Conservation (phyloP, 768 basidiomycete species). For the Lentinus tigrinus region DNA sequence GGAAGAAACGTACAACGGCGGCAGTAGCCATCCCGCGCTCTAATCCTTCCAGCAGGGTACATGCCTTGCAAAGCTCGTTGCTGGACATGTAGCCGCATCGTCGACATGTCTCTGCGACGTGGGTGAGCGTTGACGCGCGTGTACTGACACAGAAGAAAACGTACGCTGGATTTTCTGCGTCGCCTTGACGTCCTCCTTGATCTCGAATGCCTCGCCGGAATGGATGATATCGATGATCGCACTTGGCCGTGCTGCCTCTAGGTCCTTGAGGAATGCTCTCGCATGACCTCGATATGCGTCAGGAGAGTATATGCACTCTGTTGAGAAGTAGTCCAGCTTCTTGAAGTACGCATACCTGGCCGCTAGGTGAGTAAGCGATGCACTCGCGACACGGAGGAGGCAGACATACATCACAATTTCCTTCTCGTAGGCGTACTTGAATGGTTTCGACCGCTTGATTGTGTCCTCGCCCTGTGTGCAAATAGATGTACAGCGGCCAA, state of each 20-base stretch:
- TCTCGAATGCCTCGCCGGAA: conserved; percentile 89
- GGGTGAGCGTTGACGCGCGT: background rate
- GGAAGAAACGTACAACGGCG: conserved; percentile 43
- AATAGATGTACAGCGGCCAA: conserved; percentile 91
- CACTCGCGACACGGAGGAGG: background rate
- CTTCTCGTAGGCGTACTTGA: conserved; percentile 99
- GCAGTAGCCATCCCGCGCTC: conserved; percentile 70
- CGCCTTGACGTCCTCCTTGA: conserved; percentile 81
- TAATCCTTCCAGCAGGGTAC: conserved; percentile 85
- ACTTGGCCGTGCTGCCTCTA: conserved; percentile 91
- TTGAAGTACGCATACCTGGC: conserved; percentile 98
- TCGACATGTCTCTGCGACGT: conserved; percentile 72
- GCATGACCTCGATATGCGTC: conserved; percentile 99
- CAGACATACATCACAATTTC: conserved; percentile 89
- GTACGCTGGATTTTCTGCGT: conserved; percentile 83
- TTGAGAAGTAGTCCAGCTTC: conserved; percentile 98
- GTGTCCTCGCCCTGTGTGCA: conserved; percentile 96
- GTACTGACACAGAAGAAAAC: conserved; percentile 27
- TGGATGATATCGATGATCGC: conserved; percentile 98
- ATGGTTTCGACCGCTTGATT: conserved; percentile 97
- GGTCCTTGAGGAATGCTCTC: conserved; percentile 88
- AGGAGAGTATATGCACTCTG: conserved; percentile 98
- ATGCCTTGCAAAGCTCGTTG: conserved; percentile 96
- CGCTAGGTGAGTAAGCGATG: background rate
- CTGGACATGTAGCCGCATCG: conserved; percentile 96